Percentiles rank a stretch among this genome's conserved stretches.
Evolutionary conservation across 2,329 filamentous ascomycete species (phyloP).

Genomic region (Fusarium sp.): DNA sequence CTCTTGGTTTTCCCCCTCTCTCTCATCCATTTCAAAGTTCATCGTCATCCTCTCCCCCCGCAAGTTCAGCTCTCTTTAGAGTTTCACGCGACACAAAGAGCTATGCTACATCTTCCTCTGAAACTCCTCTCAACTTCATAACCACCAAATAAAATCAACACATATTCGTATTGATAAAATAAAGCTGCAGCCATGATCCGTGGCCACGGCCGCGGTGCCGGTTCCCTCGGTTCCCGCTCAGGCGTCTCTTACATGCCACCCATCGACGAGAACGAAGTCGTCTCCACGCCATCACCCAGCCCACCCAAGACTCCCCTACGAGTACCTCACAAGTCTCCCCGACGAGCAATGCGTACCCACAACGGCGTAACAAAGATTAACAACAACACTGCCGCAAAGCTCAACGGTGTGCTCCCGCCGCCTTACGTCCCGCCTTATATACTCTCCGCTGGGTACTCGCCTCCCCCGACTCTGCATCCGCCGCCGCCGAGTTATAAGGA

Average conservation of each 20-base stretch:
- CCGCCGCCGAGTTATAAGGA: conserved; percentile 39
- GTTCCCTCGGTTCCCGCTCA: conserved; percentile 36
- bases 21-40: neutral
- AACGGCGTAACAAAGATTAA: conserved; percentile 15
- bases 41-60: neutral
- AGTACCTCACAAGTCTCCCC: conserved; percentile 44
- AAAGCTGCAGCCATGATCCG: conserved; percentile 24
- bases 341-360: conserved; percentile 9
- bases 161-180: neutral
- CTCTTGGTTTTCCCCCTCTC: no score
- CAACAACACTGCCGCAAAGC: neutral
- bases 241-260: conserved; percentile 49
- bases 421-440: conserved; percentile 40
- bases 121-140: neutral
- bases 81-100: neutral
- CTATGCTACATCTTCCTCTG: neutral
- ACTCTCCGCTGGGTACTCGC: neutral
- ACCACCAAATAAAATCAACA: neutral
- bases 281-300: conserved; percentile 22
- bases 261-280: conserved; percentile 50
- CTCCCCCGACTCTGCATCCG: conserved; percentile 26
- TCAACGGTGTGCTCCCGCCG: conserved; percentile 33
- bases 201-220: conserved; percentile 27
- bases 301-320: conserved; percentile 42
- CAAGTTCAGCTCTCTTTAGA: neutral